A percentile compares a stretch with the other conserved stretches of the same genome.
Conservation (phyloP, 129 eudicot genomes). For the Arctium lappa region DNA sequence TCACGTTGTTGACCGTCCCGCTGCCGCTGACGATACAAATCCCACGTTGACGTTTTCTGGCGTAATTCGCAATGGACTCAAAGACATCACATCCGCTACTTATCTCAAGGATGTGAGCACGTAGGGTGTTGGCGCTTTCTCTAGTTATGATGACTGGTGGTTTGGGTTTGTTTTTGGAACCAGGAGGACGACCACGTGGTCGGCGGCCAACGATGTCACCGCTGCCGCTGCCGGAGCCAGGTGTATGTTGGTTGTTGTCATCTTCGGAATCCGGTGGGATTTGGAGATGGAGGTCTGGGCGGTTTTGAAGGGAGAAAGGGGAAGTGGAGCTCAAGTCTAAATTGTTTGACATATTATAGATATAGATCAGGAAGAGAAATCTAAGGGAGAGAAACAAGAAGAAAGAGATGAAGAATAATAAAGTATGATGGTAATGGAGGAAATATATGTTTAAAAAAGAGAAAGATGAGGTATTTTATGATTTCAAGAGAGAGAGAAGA, state of each 20-base stretch:
- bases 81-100: constrained; percentile 69
- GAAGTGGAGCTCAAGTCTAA: constrained; percentile 72
- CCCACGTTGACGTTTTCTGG: constrained; percentile 64
- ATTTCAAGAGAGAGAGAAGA: constrained; percentile 13
- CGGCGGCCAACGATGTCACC: constrained; percentile 46
- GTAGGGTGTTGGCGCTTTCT: constrained; percentile 79
- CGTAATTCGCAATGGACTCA: constrained; percentile 63
- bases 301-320: constrained; percentile 53
- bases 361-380: constrained; percentile 23
- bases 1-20: constrained; percentile 78
- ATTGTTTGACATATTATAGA: constrained; percentile 55
- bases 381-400: constrained; percentile 36
- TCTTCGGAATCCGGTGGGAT: constrained; percentile 52
- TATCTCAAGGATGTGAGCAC: constrained; percentile 76
- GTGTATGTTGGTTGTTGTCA: constrained; percentile 36
- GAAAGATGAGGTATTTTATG: constrained; percentile 21
- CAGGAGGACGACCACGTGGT: constrained; percentile 83
- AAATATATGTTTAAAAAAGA: constrained; percentile 25
- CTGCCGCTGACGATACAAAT: constrained; percentile 67
- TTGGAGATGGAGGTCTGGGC: constrained; percentile 71
- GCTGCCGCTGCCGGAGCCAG: constrained; percentile 35
- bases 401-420: constrained; percentile 35
- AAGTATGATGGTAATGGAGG: constrained; percentile 44
- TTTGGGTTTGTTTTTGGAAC: constrained; percentile 82
- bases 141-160: constrained; percentile 81